Evolutionary conservation across 768 basidiomycete species (phyloP).

Genomic region (Nidularia sp.): DNA sequence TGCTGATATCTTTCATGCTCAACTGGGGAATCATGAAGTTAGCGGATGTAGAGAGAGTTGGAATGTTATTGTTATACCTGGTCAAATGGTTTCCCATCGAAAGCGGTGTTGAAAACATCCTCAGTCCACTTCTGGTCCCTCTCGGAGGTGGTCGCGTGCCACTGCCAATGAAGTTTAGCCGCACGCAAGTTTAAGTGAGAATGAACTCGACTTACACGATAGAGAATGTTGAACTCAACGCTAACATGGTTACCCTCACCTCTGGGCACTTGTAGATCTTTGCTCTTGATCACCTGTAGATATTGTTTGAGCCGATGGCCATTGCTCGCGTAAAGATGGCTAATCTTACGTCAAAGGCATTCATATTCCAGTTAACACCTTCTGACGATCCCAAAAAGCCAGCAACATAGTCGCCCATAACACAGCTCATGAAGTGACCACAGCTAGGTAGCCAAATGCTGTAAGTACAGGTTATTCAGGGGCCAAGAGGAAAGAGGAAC

Average conservation of each 20-base stretch:
- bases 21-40: constrained; percentile 7
- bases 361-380: constrained; percentile 50
- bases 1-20: constrained; percentile 17
- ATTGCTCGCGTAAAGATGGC: not conserved
- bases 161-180: constrained; percentile 15
- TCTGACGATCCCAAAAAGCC: constrained; percentile 53
- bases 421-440: constrained; percentile 50
- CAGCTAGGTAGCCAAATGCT: constrained; percentile 21
- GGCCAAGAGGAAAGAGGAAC: constrained; percentile 4
- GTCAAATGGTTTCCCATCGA: constrained; percentile 31
- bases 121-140: constrained; percentile 52
- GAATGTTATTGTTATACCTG: constrained; percentile 15
- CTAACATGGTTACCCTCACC: constrained; percentile 67
- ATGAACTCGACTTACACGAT: constrained; percentile 24
- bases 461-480: not conserved
- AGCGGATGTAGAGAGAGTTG: not conserved
- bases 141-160: constrained; percentile 53
- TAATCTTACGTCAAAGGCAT: constrained; percentile 34
- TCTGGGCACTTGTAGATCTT: constrained; percentile 29
- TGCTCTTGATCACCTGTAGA: constrained; percentile 28
- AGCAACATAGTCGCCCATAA: constrained; percentile 57
- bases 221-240: constrained; percentile 62
- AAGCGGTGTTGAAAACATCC: constrained; percentile 32
- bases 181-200: not conserved
- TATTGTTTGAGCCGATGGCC: not conserved